Evolutionary conservation across 108 stramenopile genomes (phyloP), one percentile per base, ranked within the genome.

Genomic region (Pinguiococcus pyrenoidosus): DNA sequence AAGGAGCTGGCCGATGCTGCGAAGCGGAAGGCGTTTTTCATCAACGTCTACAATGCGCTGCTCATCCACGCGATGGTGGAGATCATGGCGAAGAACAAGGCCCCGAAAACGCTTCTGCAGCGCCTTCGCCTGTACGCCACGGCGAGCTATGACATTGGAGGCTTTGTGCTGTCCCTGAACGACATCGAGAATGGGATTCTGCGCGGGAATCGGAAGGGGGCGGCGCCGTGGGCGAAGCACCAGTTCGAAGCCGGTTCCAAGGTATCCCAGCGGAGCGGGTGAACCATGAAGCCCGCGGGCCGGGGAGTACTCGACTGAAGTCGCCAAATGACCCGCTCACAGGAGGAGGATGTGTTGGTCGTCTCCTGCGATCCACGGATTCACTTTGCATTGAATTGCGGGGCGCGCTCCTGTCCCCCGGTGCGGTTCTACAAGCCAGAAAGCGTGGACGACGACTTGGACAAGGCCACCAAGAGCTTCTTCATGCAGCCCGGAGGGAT

Each of bases 371-470:
- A 81, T 50, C 53, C 47, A 35, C 51, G 79, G 7, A 71, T 84
- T 27, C 83, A 84, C 62, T 84, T 81, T 62, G 79, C 78, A 4
- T 52, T 84, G 35, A 79, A 81, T 59, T 77, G 77, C 59, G 80
- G 80, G 0, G 80, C 77, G 0, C 48, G n/a, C 26, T 52, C 54
- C 21, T 81, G 80, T 40, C 80, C 80, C 3, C 71, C 76, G 8
- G 59, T 81, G 0, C 71, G 70, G 32, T 44, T 54, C 29, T 81
- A 75, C 56, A 45, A 50, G 0, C 60, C 44, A 1, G 68, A 58
- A 23, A 53, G 35, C 0, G 30, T 81, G 24, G 69, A 77, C 21
- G 64, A 67, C 33, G 74, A 76, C 37, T 39, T 81, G 18, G 58
- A 62, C 12, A 25, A 74, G 4, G 69, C 61, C 13, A 60, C 73